Evolutionary conservation across 2,329 filamentous ascomycete genomes (phyloP), one percentile per base, ranked within the genome.

Genomic region (Truncatella angustata): DNA sequence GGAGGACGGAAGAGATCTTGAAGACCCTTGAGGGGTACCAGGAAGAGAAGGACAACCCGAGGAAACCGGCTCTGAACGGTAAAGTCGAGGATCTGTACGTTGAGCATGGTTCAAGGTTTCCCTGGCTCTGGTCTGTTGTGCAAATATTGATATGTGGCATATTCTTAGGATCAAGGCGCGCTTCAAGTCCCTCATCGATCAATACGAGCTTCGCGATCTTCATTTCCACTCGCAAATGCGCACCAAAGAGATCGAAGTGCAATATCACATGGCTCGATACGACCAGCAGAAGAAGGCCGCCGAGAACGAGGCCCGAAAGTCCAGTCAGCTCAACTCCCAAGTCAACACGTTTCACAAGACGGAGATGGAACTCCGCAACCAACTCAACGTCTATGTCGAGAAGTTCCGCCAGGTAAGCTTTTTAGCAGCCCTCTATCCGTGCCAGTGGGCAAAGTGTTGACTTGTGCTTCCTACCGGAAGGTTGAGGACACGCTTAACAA

Each of bases 401-500:
- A 99, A 97, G 75, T 97, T 97, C 75, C 97, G 97, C 77, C 94
- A 99, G 89, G 93, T 96, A 83, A 71, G 81, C 21, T 23, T 18
- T 23, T 32, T 32, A 20, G 23, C 36, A 26, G 18, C n/a, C 61
- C 59, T 58, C n/a, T n/a, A n/a, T n/a, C n/a, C 59, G 47, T 58
- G 56, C 56, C 61, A 40, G 49, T 50, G 50, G 50, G 40, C 54
- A 49, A 48, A 47, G n/a, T 45, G 50, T 54, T 56, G 47, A 54
- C 54, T 51, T 48, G 44, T 52, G 42, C 24, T 39, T 50, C 54
- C 46, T 49, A 18, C 48, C 42, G 71, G 73, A 77, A 97, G 93
- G 93, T 97, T 68, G 93, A 97, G 81, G 94, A 97, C 73, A 97
- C 93, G 34, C 81, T 97, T 48, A 97, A 97, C 73, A 97, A 97